phyloP scores from a whole-genome alignment of 2,329 filamentous ascomycete species.

The Trichoderma semiorbis region DNA sequence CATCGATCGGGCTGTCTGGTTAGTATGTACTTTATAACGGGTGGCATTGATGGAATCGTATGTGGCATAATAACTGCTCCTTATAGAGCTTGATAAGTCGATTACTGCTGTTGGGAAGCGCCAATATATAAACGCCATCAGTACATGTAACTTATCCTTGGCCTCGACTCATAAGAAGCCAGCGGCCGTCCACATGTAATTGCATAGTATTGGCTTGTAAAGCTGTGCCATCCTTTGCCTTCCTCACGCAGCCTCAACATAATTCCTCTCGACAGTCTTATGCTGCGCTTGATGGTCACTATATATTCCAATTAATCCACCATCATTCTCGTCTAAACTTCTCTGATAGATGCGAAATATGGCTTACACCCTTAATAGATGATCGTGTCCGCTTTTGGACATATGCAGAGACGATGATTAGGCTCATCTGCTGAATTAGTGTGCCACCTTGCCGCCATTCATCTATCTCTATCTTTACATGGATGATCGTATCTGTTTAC shows the following conservation, averaged over 20 bases:
- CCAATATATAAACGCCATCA: not conserved
- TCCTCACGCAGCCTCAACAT: not conserved
- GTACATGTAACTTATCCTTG: not conserved
- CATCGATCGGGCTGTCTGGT: not conserved
- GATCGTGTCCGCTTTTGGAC: not conserved
- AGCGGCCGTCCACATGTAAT: not conserved
- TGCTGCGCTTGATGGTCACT: not conserved
- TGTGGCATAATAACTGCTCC: not conserved
- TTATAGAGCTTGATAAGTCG: not conserved
- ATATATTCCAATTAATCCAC: not conserved
- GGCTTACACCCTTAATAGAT: not conserved
- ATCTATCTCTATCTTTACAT: no score
- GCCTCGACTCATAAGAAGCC: not conserved
- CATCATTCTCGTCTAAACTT: not conserved
- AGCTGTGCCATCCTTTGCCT: not conserved
- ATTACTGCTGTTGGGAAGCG: not conserved
- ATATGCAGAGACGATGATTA: not conserved
- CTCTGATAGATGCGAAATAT: not conserved
- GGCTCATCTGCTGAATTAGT: no score
- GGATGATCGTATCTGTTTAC: no score
- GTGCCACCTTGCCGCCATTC: no score
- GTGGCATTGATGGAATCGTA: not conserved
- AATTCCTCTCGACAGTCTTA: not conserved
- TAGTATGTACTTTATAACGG: not conserved
- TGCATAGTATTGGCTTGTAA: not conserved